Conservation (phyloP, 805 yeast species). For the Metschnikowia gelsemii region DNA sequence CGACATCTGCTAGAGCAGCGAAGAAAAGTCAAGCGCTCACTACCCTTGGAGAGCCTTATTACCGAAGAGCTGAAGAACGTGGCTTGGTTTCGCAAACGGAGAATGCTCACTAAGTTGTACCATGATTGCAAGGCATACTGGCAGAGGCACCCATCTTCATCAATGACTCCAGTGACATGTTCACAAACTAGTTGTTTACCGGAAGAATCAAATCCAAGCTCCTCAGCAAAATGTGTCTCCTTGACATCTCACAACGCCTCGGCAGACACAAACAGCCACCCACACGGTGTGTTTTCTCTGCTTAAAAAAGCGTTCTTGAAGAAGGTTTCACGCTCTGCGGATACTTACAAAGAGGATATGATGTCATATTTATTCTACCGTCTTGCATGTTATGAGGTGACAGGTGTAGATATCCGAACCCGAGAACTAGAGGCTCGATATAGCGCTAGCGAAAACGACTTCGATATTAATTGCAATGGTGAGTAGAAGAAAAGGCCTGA, state of each 20-base stretch:
- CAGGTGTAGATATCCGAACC: slow-evolving; percentile 14
- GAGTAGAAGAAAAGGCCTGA: slow-evolving; percentile 2
- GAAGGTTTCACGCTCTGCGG: slow-evolving; percentile 15
- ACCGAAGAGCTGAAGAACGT: slow-evolving; percentile 14
- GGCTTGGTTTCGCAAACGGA: slow-evolving; percentile 13
- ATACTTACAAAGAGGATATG: slow-evolving; percentile 18
- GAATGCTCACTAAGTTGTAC: slow-evolving; percentile 14
- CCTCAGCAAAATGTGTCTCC: slow-evolving; percentile 13
- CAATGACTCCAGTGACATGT: slow-evolving; percentile 14
- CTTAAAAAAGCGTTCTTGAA: slow-evolving; percentile 14
- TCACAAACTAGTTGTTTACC: slow-evolving; percentile 14
- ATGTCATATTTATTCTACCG: slow-evolving; percentile 24
- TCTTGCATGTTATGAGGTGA: slow-evolving; percentile 15
- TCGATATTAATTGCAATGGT: background rate
- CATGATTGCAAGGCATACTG: slow-evolving; percentile 17
- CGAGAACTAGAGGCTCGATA: slow-evolving; percentile 19
- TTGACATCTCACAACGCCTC: slow-evolving; percentile 5
- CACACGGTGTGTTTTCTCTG: slow-evolving; percentile 12
- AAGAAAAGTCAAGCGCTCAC: slow-evolving; percentile 12
- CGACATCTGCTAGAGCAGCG: slow-evolving; percentile 18
- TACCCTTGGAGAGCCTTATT: slow-evolving; percentile 15
- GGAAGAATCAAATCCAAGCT: background rate
- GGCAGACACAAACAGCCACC: background rate
- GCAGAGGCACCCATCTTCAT: slow-evolving; percentile 11
- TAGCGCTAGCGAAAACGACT: slow-evolving; percentile 8